A percentile compares a stretch with the other conserved stretches of the same genome.
Evolutionary conservation across 306 rosid genomes (phyloP).

Genomic region (Morella rubra): DNA sequence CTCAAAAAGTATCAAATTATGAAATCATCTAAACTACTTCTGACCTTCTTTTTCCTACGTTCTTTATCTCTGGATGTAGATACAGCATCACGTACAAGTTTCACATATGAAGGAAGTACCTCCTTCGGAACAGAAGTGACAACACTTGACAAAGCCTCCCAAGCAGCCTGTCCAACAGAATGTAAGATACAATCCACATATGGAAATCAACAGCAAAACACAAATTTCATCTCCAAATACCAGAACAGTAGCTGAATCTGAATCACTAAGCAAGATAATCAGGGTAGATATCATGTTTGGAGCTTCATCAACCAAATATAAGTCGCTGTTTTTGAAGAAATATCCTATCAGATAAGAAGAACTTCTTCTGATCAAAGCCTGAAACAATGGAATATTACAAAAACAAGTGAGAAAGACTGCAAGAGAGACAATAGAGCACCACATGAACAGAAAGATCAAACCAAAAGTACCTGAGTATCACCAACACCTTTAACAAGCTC

Average conservation of each 20-base stretch:
- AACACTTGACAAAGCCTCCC: conserved; percentile 94
- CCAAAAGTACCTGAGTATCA: conserved; percentile 70
- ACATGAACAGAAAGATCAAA: conserved; percentile 6
- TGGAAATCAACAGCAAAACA: conserved; percentile 20
- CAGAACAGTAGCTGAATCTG: conserved; percentile 73
- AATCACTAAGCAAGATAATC: conserved; percentile 83
- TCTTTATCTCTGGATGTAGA: conserved; percentile 93
- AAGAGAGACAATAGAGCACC: neutral
- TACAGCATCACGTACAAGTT: conserved; percentile 95
- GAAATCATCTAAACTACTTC: conserved; percentile 15
- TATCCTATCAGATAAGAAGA: conserved; percentile 81
- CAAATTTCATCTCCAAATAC: conserved; percentile 42
- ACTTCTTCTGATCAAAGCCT: conserved; percentile 82
- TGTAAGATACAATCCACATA: conserved; percentile 17
- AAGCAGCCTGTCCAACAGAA: conserved; percentile 57
- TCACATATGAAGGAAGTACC: conserved; percentile 81
- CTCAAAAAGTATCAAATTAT: neutral
- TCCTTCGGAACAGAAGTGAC: conserved; percentile 83
- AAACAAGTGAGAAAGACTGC: neutral
- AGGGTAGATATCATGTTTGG: conserved; percentile 84
- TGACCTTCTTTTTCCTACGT: conserved; percentile 93
- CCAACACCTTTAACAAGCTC: conserved; percentile 79
- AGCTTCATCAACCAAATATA: conserved; percentile 91
- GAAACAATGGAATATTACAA: conserved; percentile 35
- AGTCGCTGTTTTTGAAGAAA: conserved; percentile 88